These are phyloP conservation scores for Xylaria acuta DNA, from an alignment of 495 filamentous ascomycete species.

Conservation along the genomic window DNA sequence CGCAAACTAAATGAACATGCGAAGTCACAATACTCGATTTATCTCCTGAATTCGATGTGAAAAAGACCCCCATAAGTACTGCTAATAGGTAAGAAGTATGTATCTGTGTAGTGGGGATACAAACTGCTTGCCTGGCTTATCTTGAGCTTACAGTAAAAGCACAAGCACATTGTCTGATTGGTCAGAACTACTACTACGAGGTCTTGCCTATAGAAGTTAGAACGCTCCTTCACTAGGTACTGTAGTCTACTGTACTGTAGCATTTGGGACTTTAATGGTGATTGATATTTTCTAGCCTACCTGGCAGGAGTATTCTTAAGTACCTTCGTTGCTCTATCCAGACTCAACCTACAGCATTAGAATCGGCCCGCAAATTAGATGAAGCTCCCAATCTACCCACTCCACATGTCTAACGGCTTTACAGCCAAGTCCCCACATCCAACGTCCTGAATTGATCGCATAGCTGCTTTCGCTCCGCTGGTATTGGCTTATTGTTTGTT, in stretches of 20 bases:
- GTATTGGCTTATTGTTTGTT: neutral
- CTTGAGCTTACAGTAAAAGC: too few relatives aligned
- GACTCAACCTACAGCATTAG: neutral
- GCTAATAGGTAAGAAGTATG: too few relatives aligned
- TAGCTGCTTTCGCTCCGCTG: constrained; percentile 3
- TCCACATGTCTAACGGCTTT: neutral
- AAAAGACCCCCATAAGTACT: neutral
- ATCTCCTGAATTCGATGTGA: neutral
- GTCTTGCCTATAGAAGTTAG: neutral
- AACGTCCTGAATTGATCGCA: neutral
- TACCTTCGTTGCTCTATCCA: too few relatives aligned
- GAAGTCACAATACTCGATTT: neutral
- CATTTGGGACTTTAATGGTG: too few relatives aligned
- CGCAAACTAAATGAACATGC: neutral
- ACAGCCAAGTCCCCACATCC: neutral
- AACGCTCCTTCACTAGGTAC: too few relatives aligned
- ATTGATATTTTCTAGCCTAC: too few relatives aligned
- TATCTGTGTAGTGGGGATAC: neutral
- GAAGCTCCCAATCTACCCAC: neutral
- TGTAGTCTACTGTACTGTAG: too few relatives aligned
- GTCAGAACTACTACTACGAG: neutral
- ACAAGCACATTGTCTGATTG: too few relatives aligned
- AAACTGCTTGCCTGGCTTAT: too few relatives aligned
- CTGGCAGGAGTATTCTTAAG: too few relatives aligned
- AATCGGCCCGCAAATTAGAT: neutral